Evolutionary conservation across 2,329 filamentous ascomycete genomes (phyloP).

Genomic region (Hypomyces perniciosus): DNA sequence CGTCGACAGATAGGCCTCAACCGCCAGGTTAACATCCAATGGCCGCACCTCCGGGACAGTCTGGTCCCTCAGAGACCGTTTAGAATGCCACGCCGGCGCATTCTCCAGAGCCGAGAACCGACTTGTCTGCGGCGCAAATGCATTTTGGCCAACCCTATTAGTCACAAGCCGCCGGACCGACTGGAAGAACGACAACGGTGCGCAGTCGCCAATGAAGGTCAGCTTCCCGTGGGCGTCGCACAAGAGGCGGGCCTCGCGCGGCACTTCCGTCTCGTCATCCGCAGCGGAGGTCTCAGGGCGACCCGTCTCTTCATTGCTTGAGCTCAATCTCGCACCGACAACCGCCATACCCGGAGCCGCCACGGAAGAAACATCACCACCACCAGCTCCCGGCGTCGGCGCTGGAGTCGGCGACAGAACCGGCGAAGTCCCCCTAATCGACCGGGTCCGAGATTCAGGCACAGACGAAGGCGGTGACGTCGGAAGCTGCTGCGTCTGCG

Average conservation of each 20-base stretch:
- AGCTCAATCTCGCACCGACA: no score
- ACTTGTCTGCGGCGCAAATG: conserved; percentile 46
- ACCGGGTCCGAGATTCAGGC: conserved; percentile 4
- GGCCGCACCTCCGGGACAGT: conserved; percentile 22
- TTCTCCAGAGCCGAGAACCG: conserved; percentile 47
- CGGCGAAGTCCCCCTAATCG: conserved; percentile 1
- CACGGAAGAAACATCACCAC: conserved; percentile 15
- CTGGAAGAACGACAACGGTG: conserved; percentile 50
- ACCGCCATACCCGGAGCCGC: conserved; percentile 3
- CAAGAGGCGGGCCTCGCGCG: conserved; percentile 45
- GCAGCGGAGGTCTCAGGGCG: conserved; percentile 14
- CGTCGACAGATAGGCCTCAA: conserved; percentile 32
- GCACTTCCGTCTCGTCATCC: conserved; percentile 51
- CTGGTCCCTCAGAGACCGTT: conserved; percentile 2
- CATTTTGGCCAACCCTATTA: conserved; percentile 40
- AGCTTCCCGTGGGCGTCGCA: conserved; percentile 48
- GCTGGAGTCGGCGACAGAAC: conserved; percentile 4
- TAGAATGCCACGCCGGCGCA: conserved; percentile 21
- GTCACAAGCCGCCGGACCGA: conserved; percentile 48
- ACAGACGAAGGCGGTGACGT: conserved; percentile 9
- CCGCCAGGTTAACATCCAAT: conserved; percentile 23
- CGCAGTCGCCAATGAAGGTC: conserved; percentile 52
- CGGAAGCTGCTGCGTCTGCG: neutral
- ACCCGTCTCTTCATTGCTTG: no score
- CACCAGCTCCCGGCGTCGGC: conserved; percentile 16